phyloP scores from a whole-genome alignment of 371 early-diverging fungal species.

The Mucor plumbeus region DNA sequence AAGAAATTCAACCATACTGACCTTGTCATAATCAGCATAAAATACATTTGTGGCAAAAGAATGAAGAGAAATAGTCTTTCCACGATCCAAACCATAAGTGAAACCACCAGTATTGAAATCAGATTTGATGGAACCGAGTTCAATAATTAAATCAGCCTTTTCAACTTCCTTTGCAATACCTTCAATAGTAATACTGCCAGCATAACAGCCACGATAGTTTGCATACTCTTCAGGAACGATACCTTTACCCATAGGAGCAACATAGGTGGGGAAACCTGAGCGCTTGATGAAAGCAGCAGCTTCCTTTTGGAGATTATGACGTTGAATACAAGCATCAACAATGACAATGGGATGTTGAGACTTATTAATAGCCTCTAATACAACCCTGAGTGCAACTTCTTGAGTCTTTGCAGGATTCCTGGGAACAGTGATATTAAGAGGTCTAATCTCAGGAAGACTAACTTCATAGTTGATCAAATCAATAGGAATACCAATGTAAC shows the following conservation, averaged over 20 bases:
- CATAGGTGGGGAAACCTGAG: constrained; percentile 46
- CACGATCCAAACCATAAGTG: constrained; percentile 33
- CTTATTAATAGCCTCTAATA: constrained; percentile 24
- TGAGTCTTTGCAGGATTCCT: constrained; percentile 33
- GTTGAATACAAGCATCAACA: constrained; percentile 51
- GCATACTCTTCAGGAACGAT: constrained; percentile 36
- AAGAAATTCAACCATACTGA: constrained; percentile 43
- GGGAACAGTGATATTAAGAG: constrained; percentile 21
- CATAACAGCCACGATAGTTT: constrained; percentile 47
- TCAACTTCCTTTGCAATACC: constrained; percentile 40
- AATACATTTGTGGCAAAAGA: constrained; percentile 39
- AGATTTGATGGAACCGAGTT: constrained; percentile 49
- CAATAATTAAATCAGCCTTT: constrained; percentile 49
- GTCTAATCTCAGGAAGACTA: constrained; percentile 19
- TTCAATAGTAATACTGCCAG: constrained; percentile 36
- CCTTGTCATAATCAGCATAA: constrained; percentile 42
- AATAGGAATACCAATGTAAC: constrained; percentile 55
- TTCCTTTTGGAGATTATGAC: constrained; percentile 36
- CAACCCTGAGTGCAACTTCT: constrained; percentile 23
- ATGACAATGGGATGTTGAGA: constrained; percentile 50
- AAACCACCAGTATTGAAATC: constrained; percentile 63
- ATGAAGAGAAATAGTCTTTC: constrained; percentile 47
- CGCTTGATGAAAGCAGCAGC: constrained; percentile 37
- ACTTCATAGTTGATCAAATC: constrained; percentile 46
- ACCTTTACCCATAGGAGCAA: constrained; percentile 57